Evolutionary conservation across 208 protist genomes (phyloP), one percentile per base, ranked within the genome.

Genomic region (Wallacemonas sp.): DNA sequence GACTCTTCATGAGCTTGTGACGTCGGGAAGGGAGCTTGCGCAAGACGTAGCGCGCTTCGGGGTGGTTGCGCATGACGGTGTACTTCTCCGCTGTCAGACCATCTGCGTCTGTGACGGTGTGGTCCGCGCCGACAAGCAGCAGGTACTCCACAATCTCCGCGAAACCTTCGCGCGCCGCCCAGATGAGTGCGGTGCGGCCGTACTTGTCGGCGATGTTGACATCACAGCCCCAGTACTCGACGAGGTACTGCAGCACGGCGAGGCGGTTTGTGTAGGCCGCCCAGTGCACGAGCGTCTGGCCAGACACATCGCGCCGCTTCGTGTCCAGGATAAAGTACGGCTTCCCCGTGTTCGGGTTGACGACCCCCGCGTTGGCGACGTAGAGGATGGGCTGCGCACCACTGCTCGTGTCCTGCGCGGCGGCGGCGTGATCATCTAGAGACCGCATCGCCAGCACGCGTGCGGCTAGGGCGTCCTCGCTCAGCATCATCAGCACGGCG

Each of bases 121-220:
- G 57, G 43, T 84, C 63, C 16, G 85, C 83, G 24, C 85, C 88
- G 54, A 36, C 44, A n/a, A 29, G 58, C 2, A 92, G 54, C 41
- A 95, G 68, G 48, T 86, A 72, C 65, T 90, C 89, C 17, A 84
- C 46, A 44, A 90, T 74, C 58, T 87, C 83, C 0, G 81, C 54
- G 52, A 81, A 85, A 14, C 89, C 89, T 55, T 95, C 86, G 39
- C 89, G 86, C 1, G 86, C 84, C 17, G 86, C 89, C 87, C 89
- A 95, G 12, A 87, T 57, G 27, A 95, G 75, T 46, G 89, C 70
- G 5, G 86, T 93, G 43, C 89, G 86, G 5, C 83, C 83, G 49
- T 76, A 64, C 38, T 62, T 65, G 60, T 92, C 88, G 34, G 44
- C 24, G 17, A 58, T 61, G 52, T 90, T 58, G 29, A 85, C 73